Evolutionary conservation across 768 basidiomycete species (phyloP).

Genomic region (Tylopilus sp.): DNA sequence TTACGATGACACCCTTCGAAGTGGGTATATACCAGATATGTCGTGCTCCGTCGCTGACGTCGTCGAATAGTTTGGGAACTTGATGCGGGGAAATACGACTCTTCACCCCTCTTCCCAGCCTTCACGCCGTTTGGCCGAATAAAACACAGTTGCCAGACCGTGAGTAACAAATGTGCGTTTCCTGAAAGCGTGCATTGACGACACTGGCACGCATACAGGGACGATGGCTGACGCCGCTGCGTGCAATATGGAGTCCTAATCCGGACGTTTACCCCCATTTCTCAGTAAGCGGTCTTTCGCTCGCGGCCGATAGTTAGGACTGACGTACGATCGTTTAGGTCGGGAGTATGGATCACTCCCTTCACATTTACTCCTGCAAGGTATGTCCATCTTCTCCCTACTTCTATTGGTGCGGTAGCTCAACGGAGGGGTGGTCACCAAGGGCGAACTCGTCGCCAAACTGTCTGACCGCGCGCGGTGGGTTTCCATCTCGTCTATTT

Average conservation of each 20-base stretch:
- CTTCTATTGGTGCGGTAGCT: background rate
- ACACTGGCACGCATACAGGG: constrained; percentile 44
- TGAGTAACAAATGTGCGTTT: constrained; percentile 30
- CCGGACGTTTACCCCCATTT: constrained; percentile 81
- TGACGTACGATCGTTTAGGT: constrained; percentile 40
- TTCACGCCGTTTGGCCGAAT: constrained; percentile 63
- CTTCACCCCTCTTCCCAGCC: constrained; percentile 48
- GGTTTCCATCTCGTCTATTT: constrained; percentile 12
- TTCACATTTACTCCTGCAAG: constrained; percentile 74
- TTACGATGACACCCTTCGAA: constrained; percentile 73
- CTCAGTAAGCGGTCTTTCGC: constrained; percentile 48
- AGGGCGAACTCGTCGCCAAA: constrained; percentile 70
- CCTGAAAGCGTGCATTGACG: background rate
- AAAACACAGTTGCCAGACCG: constrained; percentile 78
- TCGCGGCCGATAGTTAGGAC: background rate
- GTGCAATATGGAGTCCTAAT: constrained; percentile 77
- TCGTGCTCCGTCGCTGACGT: constrained; percentile 7
- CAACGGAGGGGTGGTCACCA: background rate
- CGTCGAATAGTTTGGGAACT: constrained; percentile 70
- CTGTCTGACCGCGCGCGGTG: constrained; percentile 58
- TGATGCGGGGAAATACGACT: constrained; percentile 46
- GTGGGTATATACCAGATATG: constrained; percentile 39
- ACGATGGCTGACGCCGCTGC: constrained; percentile 74
- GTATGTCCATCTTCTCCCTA: constrained; percentile 29
- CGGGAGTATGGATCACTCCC: constrained; percentile 74